Conservation (phyloP, 805 yeast species). For the Starmera quercuum region DNA sequence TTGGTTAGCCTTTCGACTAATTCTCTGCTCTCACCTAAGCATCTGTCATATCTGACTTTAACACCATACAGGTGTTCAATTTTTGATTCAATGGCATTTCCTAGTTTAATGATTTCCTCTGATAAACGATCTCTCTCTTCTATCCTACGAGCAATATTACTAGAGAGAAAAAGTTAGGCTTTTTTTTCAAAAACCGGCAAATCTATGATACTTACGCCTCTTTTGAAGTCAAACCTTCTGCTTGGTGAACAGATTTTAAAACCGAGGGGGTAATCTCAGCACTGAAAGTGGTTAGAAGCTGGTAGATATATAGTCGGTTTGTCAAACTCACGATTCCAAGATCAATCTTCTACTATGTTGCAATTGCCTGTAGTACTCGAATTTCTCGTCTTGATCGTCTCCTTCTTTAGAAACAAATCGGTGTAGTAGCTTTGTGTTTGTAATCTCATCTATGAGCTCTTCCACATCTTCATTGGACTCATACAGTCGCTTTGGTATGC, state of each 20-base stretch:
- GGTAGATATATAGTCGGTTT: not conserved
- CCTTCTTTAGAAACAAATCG: not conserved
- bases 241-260: conserved; percentile 13
- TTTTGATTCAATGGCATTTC: not conserved
- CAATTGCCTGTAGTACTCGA: not conserved
- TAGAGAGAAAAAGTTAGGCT: not conserved
- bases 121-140: not conserved
- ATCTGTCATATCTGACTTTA: not conserved
- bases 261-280: conserved; percentile 12
- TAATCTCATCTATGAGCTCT: not conserved
- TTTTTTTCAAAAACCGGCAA: not conserved
- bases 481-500: not conserved
- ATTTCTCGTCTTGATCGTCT: not conserved
- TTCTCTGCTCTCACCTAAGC: not conserved
- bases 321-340: not conserved
- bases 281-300: not conserved
- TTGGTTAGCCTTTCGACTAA: not conserved
- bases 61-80: not conserved
- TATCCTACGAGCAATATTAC: not conserved
- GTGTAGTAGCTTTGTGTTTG: not conserved
- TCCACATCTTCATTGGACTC: not conserved
- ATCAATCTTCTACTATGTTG: conserved; percentile 1
- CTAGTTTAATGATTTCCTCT: not conserved
- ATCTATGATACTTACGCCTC: not conserved
- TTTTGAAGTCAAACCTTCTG: conserved; percentile 1